Evolutionary conservation across 2,329 filamentous ascomycete species (phyloP).

Genomic region (Tolypocladium cylindrosporum): DNA sequence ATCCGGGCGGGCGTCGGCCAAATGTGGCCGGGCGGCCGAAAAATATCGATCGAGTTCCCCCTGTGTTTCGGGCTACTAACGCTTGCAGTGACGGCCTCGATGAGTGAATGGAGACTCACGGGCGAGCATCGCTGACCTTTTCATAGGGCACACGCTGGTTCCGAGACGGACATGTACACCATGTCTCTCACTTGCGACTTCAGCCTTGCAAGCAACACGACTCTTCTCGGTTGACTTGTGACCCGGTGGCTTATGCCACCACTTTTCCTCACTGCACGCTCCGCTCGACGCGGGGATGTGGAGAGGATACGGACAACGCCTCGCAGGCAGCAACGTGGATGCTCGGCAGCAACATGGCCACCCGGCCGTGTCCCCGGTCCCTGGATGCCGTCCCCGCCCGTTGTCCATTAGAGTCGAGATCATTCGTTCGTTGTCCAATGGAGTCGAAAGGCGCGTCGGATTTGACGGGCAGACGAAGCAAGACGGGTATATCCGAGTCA

Average conservation of each 20-base stretch:
- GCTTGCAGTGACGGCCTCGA: slow-evolving; percentile 15
- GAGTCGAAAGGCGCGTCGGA: too few relatives aligned
- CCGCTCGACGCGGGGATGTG: slow-evolving; percentile 35
- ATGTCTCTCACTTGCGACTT: not conserved
- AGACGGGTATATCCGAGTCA: too few relatives aligned
- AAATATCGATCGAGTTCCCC: not conserved
- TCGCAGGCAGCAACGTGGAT: too few relatives aligned
- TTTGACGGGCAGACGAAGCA: too few relatives aligned
- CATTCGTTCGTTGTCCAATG: too few relatives aligned
- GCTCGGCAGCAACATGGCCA: too few relatives aligned
- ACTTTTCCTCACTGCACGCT: slow-evolving; percentile 43
- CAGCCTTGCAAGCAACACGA: not conserved
- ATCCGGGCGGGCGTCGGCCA: not conserved
- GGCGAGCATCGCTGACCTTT: not conserved
- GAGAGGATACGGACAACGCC: slow-evolving; percentile 29
- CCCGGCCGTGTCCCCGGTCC: too few relatives aligned
- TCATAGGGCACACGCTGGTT: not conserved
- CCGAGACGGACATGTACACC: not conserved
- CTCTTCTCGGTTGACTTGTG: not conserved
- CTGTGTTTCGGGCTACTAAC: slow-evolving; percentile 14
- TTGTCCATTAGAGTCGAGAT: too few relatives aligned
- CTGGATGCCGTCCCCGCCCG: too few relatives aligned
- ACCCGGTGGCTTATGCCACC: slow-evolving; percentile 9
- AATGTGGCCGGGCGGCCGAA: not conserved
- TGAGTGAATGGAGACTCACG: slow-evolving; percentile 1